Evolutionary conservation across 202 grass and related monocot species (phyloP).

Genomic region (Elaeis oleifera): DNA sequence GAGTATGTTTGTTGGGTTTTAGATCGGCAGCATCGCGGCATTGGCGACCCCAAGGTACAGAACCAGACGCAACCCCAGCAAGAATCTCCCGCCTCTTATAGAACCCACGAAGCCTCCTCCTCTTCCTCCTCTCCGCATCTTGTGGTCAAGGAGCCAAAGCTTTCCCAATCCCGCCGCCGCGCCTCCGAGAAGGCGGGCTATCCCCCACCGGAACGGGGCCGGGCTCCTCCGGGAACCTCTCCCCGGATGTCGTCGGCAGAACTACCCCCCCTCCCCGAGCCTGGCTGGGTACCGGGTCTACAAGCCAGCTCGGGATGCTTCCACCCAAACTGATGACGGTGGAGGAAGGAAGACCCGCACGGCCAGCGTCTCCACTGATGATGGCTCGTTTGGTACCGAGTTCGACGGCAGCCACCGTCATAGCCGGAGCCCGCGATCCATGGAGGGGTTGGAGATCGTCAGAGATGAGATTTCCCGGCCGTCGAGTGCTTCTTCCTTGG

Average conservation of each 20-base stretch:
- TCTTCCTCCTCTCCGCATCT: slow-evolving; percentile 50
- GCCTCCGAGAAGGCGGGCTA: slow-evolving; percentile 42
- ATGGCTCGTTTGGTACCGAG: slow-evolving; percentile 23
- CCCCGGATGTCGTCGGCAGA: slow-evolving; percentile 29
- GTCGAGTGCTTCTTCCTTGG: slow-evolving; percentile 37
- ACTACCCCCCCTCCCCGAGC: slow-evolving; percentile 36
- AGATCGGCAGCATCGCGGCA: slow-evolving; percentile 46
- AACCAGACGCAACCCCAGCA: slow-evolving; percentile 36
- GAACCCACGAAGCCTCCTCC: slow-evolving; percentile 52
- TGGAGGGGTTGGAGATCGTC: slow-evolving; percentile 16
- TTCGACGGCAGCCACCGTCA: slow-evolving; percentile 29
- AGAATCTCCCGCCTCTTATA: slow-evolving; percentile 45
- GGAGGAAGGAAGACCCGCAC: slow-evolving; percentile 17
- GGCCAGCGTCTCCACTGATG: slow-evolving; percentile 20
- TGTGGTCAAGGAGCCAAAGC: slow-evolving; percentile 33
- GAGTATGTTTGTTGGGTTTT: background rate
- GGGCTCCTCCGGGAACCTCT: slow-evolving; percentile 46
- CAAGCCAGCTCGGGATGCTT: slow-evolving; percentile 68
- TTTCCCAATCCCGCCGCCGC: slow-evolving; percentile 11
- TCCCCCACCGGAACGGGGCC: slow-evolving; percentile 23
- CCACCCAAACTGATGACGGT: slow-evolving; percentile 72
- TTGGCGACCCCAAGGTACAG: slow-evolving; percentile 43
- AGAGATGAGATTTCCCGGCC: slow-evolving; percentile 30
- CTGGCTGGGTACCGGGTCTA: slow-evolving; percentile 48
- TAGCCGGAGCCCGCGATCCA: slow-evolving; percentile 1